Evolutionary conservation across 352 stramenopile species (phyloP), one percentile per base, ranked within the genome.

Genomic region (Pythium insidiosum): DNA sequence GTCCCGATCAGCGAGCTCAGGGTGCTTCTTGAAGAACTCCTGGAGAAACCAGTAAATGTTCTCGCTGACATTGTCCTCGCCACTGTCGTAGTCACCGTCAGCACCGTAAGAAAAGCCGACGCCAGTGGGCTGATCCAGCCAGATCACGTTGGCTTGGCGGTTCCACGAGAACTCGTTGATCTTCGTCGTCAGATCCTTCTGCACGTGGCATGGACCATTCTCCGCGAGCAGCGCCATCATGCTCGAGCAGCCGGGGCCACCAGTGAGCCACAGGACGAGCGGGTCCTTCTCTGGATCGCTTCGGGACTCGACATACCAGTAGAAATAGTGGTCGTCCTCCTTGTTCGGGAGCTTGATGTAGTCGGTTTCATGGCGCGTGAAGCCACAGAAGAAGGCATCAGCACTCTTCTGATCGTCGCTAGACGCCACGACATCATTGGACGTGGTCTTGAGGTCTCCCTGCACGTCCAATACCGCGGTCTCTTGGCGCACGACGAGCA

Each of bases 1-100:
- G 22, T 58, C 43, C 12, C 68, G 61, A 4, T 56, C 63, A 3
- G 56, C 24, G 10, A 84, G 59, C 29, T 78, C 47, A 1, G 49
- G 56, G 45, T 74, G 62, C 31, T 71, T 66, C 12, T 43, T 37
- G 3, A 83, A 35, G 43, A 77, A 78, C 11, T 52, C 60, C n/a
- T 79, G 67, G 3, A 84, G 50, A 44, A 84, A 84, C 51, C 58
- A 69, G 47, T 63, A 81, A n/a, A 74, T 48, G 43, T 68, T 80
- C 40, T 77, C 66, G 12, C 38, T 58, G 12, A 82, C 68, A 31
- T 61, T 44, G 13, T 53, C 51, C 20, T 75, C 66, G 16, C 49
- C 65, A 16, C 39, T 47, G 35, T 80, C 67, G n/a, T 63, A 51
- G 33, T 83, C 68, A 10, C 38, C 26, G 19, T 35, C 43, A 1